phyloP scores from a whole-genome alignment of 1,139 yeast species.

The Nakaseomyces uthaithaninus region DNA sequence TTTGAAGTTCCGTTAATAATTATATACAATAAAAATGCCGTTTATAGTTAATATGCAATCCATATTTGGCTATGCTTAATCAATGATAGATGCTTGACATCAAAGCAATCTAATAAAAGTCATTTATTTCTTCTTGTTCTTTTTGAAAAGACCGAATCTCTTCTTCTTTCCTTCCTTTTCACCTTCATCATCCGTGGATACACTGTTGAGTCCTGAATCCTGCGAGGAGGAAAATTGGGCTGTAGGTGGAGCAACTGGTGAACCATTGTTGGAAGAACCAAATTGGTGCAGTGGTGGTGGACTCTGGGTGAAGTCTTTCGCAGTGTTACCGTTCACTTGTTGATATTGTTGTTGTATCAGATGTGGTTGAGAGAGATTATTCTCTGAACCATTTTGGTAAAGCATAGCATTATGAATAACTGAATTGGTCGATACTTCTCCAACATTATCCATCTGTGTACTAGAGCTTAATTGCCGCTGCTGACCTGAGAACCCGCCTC shows the following conservation, averaged over 20 bases:
- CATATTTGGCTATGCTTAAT: no score
- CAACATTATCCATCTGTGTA: conserved; percentile 16
- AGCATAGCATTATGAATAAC: conserved; percentile 23
- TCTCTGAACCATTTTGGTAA: conserved; percentile 6
- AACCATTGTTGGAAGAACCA: conserved; percentile 5
- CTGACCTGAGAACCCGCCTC: conserved; percentile 7
- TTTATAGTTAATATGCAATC: no score
- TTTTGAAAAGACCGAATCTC: conserved; percentile 27
- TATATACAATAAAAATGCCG: no score
- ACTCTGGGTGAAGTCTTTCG: conserved; percentile 3
- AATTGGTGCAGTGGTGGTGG: conserved; percentile 7
- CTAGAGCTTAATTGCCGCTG: conserved; percentile 23
- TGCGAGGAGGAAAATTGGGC: conserved; percentile 5
- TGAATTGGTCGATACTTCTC: conserved; percentile 22
- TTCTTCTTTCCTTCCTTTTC: conserved; percentile 20
- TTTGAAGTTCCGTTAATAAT: no score
- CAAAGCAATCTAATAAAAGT: no score
- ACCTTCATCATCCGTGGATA: conserved; percentile 7
- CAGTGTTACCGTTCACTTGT: neutral
- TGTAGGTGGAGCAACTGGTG: conserved; percentile 3
- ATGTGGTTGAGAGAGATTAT: conserved; percentile 7
- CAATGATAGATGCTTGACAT: no score
- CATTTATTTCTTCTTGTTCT: conserved; percentile 20
- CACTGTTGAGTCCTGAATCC: conserved; percentile 3
- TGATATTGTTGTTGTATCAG: conserved; percentile 2